phyloP scores from a whole-genome alignment of 495 filamentous ascomycete species.

The Wilcoxina mikolae region DNA sequence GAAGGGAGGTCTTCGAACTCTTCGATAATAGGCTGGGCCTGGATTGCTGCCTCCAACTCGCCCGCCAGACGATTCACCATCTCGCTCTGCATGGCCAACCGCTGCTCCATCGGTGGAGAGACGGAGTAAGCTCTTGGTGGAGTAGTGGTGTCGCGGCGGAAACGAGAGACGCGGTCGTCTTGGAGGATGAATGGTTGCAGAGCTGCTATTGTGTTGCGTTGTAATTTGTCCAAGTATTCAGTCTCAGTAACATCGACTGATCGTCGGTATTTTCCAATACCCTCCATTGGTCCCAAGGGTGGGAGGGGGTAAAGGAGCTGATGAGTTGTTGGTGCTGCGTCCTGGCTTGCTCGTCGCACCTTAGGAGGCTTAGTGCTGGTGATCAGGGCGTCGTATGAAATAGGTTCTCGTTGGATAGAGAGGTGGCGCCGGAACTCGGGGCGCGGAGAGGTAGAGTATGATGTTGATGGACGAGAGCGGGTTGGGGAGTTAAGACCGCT shows the following conservation, averaged over 20 bases:
- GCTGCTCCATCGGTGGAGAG: conserved; percentile 19
- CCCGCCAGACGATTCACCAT: background rate
- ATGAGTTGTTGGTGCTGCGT: conserved; percentile 8
- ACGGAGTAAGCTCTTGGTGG: conserved; percentile 22
- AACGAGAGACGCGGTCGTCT: conserved; percentile 7
- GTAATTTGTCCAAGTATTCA: conserved; percentile 18
- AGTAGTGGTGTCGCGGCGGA: conserved; percentile 24
- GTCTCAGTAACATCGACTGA: conserved; percentile 23
- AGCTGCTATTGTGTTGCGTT: conserved; percentile 23
- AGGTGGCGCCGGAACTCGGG: conserved; percentile 25
- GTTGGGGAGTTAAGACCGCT: conserved; percentile 16
- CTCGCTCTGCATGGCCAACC: background rate
- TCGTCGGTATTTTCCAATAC: conserved; percentile 26
- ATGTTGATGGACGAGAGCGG: conserved; percentile 22
- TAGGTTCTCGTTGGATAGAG: conserved; percentile 23
- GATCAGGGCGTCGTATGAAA: conserved; percentile 25
- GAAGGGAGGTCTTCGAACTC: conserved; percentile 1
- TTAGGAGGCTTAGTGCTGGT: conserved; percentile 17
- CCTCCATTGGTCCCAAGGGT: conserved; percentile 26
- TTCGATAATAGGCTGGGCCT: background rate
- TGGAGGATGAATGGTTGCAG: conserved; percentile 20
- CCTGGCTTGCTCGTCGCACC: conserved; percentile 4
- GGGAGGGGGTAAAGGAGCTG: conserved; percentile 25
- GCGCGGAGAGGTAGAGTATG: conserved; percentile 25
- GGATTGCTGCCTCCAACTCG: conserved; percentile 1